A percentile compares a stretch with the other conserved stretches of the same genome.
Conservation (phyloP, 495 filamentous ascomycete species). For the Neurospora sp. region DNA sequence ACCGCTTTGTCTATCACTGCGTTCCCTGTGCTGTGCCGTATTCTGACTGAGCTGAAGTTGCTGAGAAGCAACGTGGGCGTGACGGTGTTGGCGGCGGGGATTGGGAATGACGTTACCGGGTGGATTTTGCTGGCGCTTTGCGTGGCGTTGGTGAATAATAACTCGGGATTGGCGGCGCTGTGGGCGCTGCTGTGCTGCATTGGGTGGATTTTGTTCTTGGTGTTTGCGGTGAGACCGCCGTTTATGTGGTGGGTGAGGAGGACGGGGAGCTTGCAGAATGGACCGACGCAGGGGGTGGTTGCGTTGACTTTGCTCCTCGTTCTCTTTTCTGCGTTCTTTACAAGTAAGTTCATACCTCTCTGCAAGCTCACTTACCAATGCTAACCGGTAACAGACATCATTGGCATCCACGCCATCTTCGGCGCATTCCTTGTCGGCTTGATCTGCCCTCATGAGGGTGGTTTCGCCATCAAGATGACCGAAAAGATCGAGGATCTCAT, state of each 20-base stretch:
- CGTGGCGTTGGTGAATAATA: conserved; percentile 87
- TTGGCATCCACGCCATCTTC: conserved; percentile 83
- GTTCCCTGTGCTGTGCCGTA: conserved; percentile 91
- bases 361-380: too few species aligned
- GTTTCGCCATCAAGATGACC: conserved; percentile 87
- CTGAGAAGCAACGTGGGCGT: conserved; percentile 77
- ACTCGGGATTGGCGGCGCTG: conserved; percentile 72
- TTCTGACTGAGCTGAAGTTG: conserved; percentile 85
- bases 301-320: conserved; percentile 71
- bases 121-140: conserved; percentile 94
- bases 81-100: conserved; percentile 85
- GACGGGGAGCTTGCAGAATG: conserved; percentile 75
- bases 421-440: conserved; percentile 80
- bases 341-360: conserved; percentile 34
- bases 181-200: conserved; percentile 72
- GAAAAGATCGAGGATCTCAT: conserved; percentile 96
- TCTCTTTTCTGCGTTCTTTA: conserved; percentile 86
- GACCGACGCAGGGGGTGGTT: conserved; percentile 80
- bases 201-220: conserved; percentile 69
- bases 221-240: conserved; percentile 62
- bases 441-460: conserved; percentile 89
- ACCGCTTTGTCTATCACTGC: conserved; percentile 94
- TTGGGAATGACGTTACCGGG: conserved; percentile 85
- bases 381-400: conserved; percentile 40
- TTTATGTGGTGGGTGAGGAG: conserved; percentile 67